Evolutionary conservation across 257 asterid species (phyloP).

Genomic region (Misopates orontium): DNA sequence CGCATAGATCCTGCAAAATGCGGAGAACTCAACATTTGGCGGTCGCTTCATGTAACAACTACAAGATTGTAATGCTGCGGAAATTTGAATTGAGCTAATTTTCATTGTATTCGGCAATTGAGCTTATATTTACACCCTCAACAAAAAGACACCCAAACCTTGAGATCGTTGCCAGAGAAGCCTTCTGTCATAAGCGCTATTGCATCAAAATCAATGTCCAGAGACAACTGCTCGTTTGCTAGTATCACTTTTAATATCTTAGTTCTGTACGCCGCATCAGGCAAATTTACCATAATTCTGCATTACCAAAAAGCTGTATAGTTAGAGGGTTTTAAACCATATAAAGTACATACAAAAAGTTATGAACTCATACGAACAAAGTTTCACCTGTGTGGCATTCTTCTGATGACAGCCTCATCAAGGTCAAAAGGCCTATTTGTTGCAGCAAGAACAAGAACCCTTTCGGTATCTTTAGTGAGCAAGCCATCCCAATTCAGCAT

Average conservation of each 20-base stretch:
- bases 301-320: neutral
- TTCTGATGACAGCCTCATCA: conserved; percentile 36
- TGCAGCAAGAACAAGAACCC: conserved; percentile 40
- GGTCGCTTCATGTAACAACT: neutral
- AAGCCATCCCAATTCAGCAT: conserved; percentile 45
- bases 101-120: neutral
- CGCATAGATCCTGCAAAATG: conserved; percentile 35
- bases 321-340: neutral
- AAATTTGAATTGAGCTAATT: neutral
- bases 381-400: conserved; percentile 35
- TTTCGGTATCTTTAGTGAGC: conserved; percentile 33
- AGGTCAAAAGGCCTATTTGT: conserved; percentile 46
- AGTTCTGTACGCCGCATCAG: conserved; percentile 31
- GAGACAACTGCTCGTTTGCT: conserved; percentile 32
- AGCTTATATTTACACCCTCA: neutral
- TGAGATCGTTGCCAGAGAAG: conserved; percentile 41
- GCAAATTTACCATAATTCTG: conserved; percentile 41
- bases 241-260: conserved; percentile 37
- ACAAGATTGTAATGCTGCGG: neutral
- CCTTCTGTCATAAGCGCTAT: conserved; percentile 38
- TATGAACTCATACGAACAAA: neutral
- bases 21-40: neutral
- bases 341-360: neutral
- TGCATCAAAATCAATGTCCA: conserved; percentile 32
- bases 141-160: conserved; percentile 25